Evolutionary conservation across 2,329 filamentous ascomycete species (phyloP).

Genomic region (Coniochaeta prunicola): DNA sequence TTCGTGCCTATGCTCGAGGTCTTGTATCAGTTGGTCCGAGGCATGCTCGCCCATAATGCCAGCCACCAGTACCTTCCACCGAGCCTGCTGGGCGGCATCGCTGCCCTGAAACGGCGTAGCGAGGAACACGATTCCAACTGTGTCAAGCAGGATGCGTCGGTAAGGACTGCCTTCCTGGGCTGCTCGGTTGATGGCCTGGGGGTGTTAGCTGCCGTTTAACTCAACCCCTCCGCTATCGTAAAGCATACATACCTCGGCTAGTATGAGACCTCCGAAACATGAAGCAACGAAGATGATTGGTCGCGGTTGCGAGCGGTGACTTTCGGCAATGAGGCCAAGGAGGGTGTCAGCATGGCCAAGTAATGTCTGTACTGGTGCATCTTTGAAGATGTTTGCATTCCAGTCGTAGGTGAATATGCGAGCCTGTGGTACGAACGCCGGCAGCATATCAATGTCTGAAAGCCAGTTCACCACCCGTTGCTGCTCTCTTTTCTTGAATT

Average conservation of each 20-base stretch:
- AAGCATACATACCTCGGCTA: constrained; percentile 10
- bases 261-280: constrained; percentile 14
- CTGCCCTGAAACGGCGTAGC: constrained; percentile 15
- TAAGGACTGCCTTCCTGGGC: constrained; percentile 12
- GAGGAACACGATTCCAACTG: constrained; percentile 13
- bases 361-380: constrained; percentile 12
- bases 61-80: constrained; percentile 9
- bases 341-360: constrained; percentile 12
- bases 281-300: constrained; percentile 15
- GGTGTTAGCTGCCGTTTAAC: constrained; percentile 2
- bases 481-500: constrained; percentile 7
- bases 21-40: constrained; percentile 9
- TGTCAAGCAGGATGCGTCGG: constrained; percentile 10
- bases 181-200: constrained; percentile 12
- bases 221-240: background rate
- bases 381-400: constrained; percentile 10
- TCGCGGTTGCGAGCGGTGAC: constrained; percentile 6
- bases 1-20: constrained; percentile 7
- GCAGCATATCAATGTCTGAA: constrained; percentile 11
- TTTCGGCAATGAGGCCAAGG: constrained; percentile 8
- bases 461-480: constrained; percentile 11
- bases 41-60: constrained; percentile 12
- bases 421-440: constrained; percentile 9
- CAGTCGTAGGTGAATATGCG: constrained; percentile 16
- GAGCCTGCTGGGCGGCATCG: constrained; percentile 10